phyloP scores from a whole-genome alignment of 805 yeast species.

The Wickerhamiella sorbophila region DNA sequence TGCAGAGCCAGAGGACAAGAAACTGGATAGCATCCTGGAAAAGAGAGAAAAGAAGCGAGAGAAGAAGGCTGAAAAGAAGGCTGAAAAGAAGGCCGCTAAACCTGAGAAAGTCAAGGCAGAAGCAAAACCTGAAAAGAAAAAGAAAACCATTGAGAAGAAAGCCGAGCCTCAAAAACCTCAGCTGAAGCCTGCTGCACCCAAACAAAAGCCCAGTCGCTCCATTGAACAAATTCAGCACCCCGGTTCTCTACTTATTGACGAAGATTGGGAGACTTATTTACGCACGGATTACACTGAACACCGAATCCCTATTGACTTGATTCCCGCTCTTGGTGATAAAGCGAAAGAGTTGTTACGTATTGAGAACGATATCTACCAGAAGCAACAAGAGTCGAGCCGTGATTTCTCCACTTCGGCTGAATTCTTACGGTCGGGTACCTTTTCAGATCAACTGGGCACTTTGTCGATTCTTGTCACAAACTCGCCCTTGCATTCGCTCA shows the following conservation, averaged over 20 bases:
- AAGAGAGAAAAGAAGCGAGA: constrained; percentile 15
- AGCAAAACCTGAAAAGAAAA: constrained; percentile 2
- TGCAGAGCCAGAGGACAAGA: constrained; percentile 11
- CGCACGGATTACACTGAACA: neutral
- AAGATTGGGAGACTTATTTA: constrained; percentile 1
- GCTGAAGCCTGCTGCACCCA: neutral
- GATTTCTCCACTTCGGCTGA: constrained; percentile 59
- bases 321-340: constrained; percentile 45
- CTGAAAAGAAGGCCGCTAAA: constrained; percentile 2
- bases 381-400: constrained; percentile 66
- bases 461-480: constrained; percentile 85
- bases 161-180: constrained; percentile 19
- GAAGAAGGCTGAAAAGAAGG: constrained; percentile 12
- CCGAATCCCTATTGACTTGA: constrained; percentile 29
- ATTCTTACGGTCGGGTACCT: constrained; percentile 81
- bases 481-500: constrained; percentile 80
- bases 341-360: constrained; percentile 52
- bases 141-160: constrained; percentile 8
- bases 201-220: constrained; percentile 8
- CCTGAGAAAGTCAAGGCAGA: constrained; percentile 3
- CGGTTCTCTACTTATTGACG: constrained; percentile 22
- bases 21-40: constrained; percentile 12
- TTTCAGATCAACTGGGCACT: constrained; percentile 90
- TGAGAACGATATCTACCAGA: constrained; percentile 61
- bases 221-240: constrained; percentile 20